A percentile compares a stretch with the other conserved stretches of the same genome.
Conservation (phyloP, 495 filamentous ascomycete species). For the Aspergillus asperescens region DNA sequence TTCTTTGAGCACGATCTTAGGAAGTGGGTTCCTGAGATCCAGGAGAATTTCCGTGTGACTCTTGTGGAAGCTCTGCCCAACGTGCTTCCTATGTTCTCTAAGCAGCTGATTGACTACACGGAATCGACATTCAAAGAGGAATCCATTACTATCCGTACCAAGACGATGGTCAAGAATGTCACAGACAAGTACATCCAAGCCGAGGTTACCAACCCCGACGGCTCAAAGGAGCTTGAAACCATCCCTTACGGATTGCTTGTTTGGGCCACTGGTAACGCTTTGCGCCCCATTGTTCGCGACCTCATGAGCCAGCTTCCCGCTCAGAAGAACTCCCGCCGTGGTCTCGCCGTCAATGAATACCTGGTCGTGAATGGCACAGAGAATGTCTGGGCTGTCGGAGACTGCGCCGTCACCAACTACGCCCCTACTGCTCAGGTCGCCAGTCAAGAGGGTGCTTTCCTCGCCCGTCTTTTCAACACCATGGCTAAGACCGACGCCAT, state of each 20-base stretch:
- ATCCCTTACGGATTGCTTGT: constrained; percentile 96
- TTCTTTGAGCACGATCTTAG: constrained; percentile 97
- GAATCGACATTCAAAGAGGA: constrained; percentile 99
- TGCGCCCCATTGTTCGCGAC: constrained; percentile 82
- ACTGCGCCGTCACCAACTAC: constrained; percentile 94
- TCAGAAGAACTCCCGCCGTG: constrained; percentile 90
- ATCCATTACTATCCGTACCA: constrained; percentile 91
- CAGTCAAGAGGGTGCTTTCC: constrained; percentile 90
- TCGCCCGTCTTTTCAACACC: constrained; percentile 93
- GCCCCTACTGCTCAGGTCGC: constrained; percentile 97
- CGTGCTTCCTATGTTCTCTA: constrained; percentile 97
- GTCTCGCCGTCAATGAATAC: constrained; percentile 95
- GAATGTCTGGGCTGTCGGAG: constrained; percentile 88
- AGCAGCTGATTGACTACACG: constrained; percentile 98
- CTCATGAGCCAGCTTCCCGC: constrained; percentile 89
- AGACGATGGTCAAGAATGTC: constrained; percentile 98
- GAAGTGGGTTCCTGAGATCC: constrained; percentile 96
- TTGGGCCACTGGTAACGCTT: constrained; percentile 96
- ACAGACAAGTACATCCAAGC: constrained; percentile 93
- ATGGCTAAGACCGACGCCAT: constrained; percentile 87
- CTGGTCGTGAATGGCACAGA: constrained; percentile 95
- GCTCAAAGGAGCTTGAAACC: constrained; percentile 69
- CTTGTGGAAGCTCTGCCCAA: constrained; percentile 98
- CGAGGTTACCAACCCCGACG: constrained; percentile 78
- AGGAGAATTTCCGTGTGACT: constrained; percentile 90